Percentiles rank a stretch among this genome's conserved stretches.
phyloP scores from a whole-genome alignment of 768 basidiomycete genomes.

The Psilocybe azurescens region DNA sequence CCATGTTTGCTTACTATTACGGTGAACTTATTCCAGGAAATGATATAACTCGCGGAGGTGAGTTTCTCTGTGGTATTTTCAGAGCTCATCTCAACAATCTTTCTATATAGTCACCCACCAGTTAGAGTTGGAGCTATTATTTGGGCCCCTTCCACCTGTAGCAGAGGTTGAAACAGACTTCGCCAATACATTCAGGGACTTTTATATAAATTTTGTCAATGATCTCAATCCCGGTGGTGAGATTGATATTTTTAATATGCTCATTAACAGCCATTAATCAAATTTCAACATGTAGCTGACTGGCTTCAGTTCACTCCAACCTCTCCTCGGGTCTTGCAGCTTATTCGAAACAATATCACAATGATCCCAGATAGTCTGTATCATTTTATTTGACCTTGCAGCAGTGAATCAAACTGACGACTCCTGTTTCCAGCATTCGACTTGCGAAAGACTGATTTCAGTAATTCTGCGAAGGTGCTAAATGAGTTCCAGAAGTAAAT shows the following conservation, averaged over 20 bases:
- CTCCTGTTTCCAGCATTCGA: slow-evolving; percentile 42
- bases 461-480: slow-evolving; percentile 44
- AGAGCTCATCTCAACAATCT: not conserved
- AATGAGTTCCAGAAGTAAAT: slow-evolving; percentile 51
- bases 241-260: slow-evolving; percentile 27
- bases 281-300: slow-evolving; percentile 22
- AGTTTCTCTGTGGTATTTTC: not conserved
- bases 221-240: slow-evolving; percentile 61
- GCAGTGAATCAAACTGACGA: not conserved
- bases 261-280: not conserved
- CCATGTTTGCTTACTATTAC: slow-evolving; percentile 60
- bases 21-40: slow-evolving; percentile 63
- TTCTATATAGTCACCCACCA: slow-evolving; percentile 48
- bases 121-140: slow-evolving; percentile 53
- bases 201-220: slow-evolving; percentile 61
- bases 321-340: slow-evolving; percentile 48
- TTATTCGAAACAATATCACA: slow-evolving; percentile 57
- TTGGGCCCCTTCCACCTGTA: slow-evolving; percentile 47
- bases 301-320: slow-evolving; percentile 51
- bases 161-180: slow-evolving; percentile 47
- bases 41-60: slow-evolving; percentile 51
- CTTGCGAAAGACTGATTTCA: slow-evolving; percentile 44
- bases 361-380: slow-evolving; percentile 55
- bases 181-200: slow-evolving; percentile 52
- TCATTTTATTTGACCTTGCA: not conserved